Conservation (phyloP, 768 basidiomycete species). For the Tricholomella constricta region DNA sequence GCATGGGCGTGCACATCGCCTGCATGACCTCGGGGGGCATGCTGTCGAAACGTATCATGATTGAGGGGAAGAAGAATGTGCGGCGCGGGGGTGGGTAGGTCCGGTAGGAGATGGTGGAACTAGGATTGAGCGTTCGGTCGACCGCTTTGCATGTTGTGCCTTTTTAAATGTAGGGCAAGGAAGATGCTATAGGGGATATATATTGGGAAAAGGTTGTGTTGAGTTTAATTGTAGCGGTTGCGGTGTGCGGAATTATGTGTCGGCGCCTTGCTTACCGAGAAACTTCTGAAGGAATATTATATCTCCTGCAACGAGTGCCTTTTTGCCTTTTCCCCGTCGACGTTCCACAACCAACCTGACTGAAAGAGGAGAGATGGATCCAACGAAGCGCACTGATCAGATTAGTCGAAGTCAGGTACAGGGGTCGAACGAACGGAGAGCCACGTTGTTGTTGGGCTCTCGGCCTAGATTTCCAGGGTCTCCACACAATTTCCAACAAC, state of each 20-base stretch:
- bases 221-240: conserved; percentile 10
- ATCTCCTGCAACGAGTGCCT: conserved; percentile 12
- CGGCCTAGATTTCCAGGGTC: conserved; percentile 7
- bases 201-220: not conserved
- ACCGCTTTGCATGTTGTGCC: conserved; percentile 15
- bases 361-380: conserved; percentile 12
- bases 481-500: not conserved
- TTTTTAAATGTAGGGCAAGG: conserved; percentile 23
- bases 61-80: not conserved
- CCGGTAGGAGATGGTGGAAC: not conserved
- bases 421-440: conserved; percentile 11
- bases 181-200: conserved; percentile 18
- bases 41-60: conserved; percentile 80
- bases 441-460: conserved; percentile 16
- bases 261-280: conserved; percentile 19
- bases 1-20: conserved; percentile 87
- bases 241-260: conserved; percentile 13
- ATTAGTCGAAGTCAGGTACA: conserved; percentile 17
- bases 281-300: conserved; percentile 5
- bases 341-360: conserved; percentile 9
- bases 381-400: conserved; percentile 7
- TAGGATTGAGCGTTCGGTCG: conserved; percentile 7
- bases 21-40: conserved; percentile 76
- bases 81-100: no score
- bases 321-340: conserved; percentile 7